Conservation (phyloP, 768 basidiomycete species). For the Mycena rebaudengoi region DNA sequence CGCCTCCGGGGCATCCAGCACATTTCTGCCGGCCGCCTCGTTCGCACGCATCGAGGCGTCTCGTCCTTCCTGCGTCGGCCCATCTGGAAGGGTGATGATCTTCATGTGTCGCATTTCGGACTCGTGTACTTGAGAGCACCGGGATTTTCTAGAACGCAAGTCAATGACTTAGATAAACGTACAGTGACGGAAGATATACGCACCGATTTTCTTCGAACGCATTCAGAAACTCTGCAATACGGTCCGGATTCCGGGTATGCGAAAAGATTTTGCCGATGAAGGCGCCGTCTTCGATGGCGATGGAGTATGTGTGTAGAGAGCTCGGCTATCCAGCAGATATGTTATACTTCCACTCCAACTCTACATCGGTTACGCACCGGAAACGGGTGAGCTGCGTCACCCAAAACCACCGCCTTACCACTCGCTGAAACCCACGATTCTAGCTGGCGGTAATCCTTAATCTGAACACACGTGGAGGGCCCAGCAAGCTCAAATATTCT, state of each 20-base stretch:
- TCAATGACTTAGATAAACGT: too few relatives aligned
- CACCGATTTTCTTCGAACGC: too few relatives aligned
- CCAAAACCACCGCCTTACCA: too few relatives aligned
- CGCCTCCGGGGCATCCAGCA: neutral
- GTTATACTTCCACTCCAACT: too few relatives aligned
- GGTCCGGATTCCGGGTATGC: neutral
- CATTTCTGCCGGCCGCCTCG: neutral
- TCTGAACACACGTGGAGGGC: too few relatives aligned
- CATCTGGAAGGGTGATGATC: neutral
- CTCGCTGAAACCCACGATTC: too few relatives aligned
- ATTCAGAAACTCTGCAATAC: neutral
- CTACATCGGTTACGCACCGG: too few relatives aligned
- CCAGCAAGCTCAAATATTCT: too few relatives aligned
- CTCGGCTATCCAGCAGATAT: too few relatives aligned
- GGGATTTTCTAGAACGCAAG: conserved; percentile 11
- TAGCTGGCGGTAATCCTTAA: too few relatives aligned
- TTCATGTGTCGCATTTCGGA: neutral
- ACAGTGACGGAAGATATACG: too few relatives aligned
- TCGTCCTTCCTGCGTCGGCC: neutral
- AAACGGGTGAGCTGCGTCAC: too few relatives aligned
- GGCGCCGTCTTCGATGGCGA: conserved; percentile 8
- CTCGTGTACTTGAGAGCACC: conserved; percentile 1
- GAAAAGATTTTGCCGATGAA: conserved; percentile 11
- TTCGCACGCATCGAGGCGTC: conserved; percentile 3
- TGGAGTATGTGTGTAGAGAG: conserved; percentile 1